These are phyloP conservation scores for Wickerhamomyces xylosicus DNA, from an alignment of 805 yeast species.

Conservation along the genomic window DNA sequence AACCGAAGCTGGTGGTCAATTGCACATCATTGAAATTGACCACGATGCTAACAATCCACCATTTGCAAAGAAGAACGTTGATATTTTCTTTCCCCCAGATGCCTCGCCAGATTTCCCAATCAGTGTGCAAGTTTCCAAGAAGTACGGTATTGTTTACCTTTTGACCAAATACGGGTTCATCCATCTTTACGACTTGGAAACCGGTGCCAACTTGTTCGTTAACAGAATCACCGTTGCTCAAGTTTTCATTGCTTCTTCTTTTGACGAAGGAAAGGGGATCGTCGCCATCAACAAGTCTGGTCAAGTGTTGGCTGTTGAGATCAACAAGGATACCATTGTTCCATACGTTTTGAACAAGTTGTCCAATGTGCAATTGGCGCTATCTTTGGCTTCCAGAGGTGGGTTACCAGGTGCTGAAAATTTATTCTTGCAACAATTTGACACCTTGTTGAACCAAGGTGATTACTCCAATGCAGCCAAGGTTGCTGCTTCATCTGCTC, in stretches of 20 bases:
- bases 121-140: constrained; percentile 74
- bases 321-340: constrained; percentile 73
- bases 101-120: constrained; percentile 96
- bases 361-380: constrained; percentile 78
- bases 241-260: constrained; percentile 79
- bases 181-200: constrained; percentile 88
- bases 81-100: constrained; percentile 94
- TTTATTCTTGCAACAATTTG: constrained; percentile 85
- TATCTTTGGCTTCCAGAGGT: constrained; percentile 86
- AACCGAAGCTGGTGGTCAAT: constrained; percentile 62
- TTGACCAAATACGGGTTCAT: constrained; percentile 95
- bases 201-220: constrained; percentile 86
- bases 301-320: constrained; percentile 87
- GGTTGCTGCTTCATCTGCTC: constrained; percentile 91
- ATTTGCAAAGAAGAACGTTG: constrained; percentile 85
- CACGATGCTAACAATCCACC: constrained; percentile 79
- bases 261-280: constrained; percentile 69
- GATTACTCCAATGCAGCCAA: constrained; percentile 90
- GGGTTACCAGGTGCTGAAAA: constrained; percentile 97
- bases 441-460: constrained; percentile 70
- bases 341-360: constrained; percentile 84
- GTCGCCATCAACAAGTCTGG: constrained; percentile 91
- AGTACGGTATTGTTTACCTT: constrained; percentile 79
- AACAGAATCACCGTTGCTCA: constrained; percentile 95
- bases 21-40: constrained; percentile 93